Conservation (phyloP, 169 alveolate genomes). For the Eimeria sp. region DNA sequence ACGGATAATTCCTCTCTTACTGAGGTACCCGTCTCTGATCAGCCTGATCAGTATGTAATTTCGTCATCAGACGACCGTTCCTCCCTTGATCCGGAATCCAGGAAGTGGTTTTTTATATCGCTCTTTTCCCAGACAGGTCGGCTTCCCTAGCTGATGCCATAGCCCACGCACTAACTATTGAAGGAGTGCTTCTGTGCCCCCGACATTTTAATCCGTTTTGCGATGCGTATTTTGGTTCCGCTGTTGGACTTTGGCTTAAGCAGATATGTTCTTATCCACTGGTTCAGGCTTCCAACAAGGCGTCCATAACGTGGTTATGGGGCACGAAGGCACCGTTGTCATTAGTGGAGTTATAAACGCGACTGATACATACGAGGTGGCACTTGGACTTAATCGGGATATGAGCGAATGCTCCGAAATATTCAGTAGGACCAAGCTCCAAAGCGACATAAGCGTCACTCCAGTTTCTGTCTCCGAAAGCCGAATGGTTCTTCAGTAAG, state of each 20-base stretch:
- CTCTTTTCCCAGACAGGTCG: slow-evolving; percentile 55
- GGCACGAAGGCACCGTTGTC: slow-evolving; percentile 69
- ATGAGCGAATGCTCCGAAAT: slow-evolving; percentile 53
- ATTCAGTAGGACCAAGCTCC: background rate
- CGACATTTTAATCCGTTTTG: background rate
- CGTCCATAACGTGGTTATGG: slow-evolving; percentile 56
- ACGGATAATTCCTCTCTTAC: background rate
- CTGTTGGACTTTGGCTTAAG: background rate
- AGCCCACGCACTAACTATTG: background rate
- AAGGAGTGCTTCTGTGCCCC: background rate
- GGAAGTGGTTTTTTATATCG: slow-evolving; percentile 56
- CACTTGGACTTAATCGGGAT: slow-evolving; percentile 55
- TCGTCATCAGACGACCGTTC: background rate
- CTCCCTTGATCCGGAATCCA: background rate
- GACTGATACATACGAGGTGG: slow-evolving; percentile 68
- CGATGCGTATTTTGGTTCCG: background rate
- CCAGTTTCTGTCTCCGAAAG: slow-evolving; percentile 46
- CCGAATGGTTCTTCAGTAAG: slow-evolving; percentile 77
- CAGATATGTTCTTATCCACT: background rate
- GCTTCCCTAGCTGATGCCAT: background rate
- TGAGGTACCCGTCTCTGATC: background rate
- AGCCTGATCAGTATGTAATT: background rate
- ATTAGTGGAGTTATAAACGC: slow-evolving; percentile 65
- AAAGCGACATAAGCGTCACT: slow-evolving; percentile 24
- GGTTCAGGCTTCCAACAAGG: slow-evolving; percentile 74